Percentiles rank a stretch among this genome's conserved stretches.
Conservation (phyloP, 1,139 yeast species). For the Candida neerlandica region DNA sequence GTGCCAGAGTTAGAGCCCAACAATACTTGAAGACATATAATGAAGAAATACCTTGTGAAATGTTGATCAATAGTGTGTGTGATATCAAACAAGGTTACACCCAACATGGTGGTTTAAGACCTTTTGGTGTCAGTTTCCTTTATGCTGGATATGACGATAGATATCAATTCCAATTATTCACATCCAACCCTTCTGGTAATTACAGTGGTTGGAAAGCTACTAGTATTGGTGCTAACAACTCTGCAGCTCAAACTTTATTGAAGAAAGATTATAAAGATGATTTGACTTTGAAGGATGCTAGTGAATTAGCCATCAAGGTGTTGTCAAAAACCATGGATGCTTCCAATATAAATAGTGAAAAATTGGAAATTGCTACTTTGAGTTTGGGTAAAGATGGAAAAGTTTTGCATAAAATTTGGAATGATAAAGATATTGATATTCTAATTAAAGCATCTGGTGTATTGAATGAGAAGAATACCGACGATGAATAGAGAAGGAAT, state of each 20-base stretch:
- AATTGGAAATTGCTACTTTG: constrained; percentile 84
- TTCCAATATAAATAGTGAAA: constrained; percentile 61
- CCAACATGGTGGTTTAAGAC: constrained; percentile 97
- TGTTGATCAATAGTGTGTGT: constrained; percentile 84
- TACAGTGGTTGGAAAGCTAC: constrained; percentile 99
- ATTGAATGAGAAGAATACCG: constrained; percentile 44
- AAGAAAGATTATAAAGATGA: constrained; percentile 95
- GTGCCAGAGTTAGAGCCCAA: constrained; percentile 87
- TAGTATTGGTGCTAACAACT: constrained; percentile 92
- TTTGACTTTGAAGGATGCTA: constrained; percentile 73
- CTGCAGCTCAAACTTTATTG: constrained; percentile 93
- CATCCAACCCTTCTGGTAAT: constrained; percentile 96
- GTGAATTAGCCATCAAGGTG: constrained; percentile 87
- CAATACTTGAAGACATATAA: constrained; percentile 80
- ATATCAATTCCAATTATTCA: constrained; percentile 88
- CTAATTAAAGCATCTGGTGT: constrained; percentile 77
- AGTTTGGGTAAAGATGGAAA: constrained; percentile 56
- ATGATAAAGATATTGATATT: constrained; percentile 71
- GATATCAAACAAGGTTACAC: constrained; percentile 98
- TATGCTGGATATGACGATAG: constrained; percentile 95
- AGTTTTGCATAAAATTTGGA: constrained; percentile 75
- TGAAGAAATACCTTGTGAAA: constrained; percentile 91
- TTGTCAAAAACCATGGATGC: constrained; percentile 94
- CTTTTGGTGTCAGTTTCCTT: constrained; percentile 95
- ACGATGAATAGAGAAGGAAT: constrained; percentile 20